Base-by-base conservation (phyloP, 345 rosid genomes). In the Eutrema yunnanense region DNA sequence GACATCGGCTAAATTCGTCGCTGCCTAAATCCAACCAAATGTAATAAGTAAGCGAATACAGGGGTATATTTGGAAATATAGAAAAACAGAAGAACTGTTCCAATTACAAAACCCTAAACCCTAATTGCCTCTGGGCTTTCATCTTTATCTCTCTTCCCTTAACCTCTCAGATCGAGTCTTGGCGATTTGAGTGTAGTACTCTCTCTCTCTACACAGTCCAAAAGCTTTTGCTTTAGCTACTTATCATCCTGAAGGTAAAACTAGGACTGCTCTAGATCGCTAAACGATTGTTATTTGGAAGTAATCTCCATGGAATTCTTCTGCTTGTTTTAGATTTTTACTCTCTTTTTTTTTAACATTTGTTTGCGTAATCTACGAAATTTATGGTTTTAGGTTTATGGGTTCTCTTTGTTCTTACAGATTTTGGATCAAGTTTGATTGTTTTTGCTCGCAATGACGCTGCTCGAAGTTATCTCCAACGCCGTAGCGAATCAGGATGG, bases 391-490 rank as follows among this genome's bases (percentile, higher is more conserved):
- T 50, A 36, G 4, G n/a, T 50, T 73, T 2, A 48, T 66, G 55
- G 69, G 62, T 67, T 67, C 42, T 52, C 56, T 41, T 58, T 58
- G 50, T 64, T 57, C 8, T 65, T 41, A 32, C 78, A 78, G 84
- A 77, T 61, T 76, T 72, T 13, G 42, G 63, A 48, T 62, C n/a
- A 40, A 32, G 33, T 67, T 72, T 41, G 16, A 42, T 32, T 19
- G 9, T 53, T 67, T 33, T 49, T 44, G 12, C 58, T 51, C 49
- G 63, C 69, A 62, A 88, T 90, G 95, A 84, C 86, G 27, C 78
- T 88, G 80, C 85, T 90, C 65, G 94, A 90, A 65, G 82, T 81
- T 64, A 82, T 90, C 62, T 79, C 86, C 3, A 85, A 85, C 68
- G 86, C 92, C 2, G 59, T 78, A 7, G 79, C 79, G 65, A 82